Evolutionary conservation across 306 rosid species (phyloP).

Genomic region (Phaseolus lunatus): DNA sequence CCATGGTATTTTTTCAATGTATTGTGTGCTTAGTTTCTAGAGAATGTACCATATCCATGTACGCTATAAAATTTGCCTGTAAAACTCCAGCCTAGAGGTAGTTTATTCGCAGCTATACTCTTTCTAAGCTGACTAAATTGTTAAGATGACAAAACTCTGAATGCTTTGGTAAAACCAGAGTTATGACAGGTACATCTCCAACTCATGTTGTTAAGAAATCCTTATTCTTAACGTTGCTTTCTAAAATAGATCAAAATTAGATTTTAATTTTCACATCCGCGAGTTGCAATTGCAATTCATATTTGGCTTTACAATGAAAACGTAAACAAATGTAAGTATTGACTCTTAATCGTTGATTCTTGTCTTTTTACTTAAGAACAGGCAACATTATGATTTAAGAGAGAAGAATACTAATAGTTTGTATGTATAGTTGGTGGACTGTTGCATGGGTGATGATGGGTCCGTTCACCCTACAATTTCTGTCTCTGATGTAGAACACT

Average conservation of each 20-base stretch:
- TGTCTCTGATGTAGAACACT: background rate
- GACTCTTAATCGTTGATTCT: background rate
- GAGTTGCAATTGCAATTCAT: background rate
- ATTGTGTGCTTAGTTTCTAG: background rate
- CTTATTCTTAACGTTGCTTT: background rate
- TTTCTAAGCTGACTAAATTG: background rate
- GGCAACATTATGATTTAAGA: background rate
- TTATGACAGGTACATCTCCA: background rate
- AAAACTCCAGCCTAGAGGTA: background rate
- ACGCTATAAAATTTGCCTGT: background rate
- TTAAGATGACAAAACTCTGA: background rate
- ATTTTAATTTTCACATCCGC: background rate
- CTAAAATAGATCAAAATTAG: background rate
- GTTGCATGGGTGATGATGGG: background rate
- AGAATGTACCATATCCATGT: background rate
- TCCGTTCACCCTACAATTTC: background rate
- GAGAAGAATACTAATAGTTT: background rate
- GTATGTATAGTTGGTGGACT: background rate
- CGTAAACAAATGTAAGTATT: slow-evolving; percentile 20
- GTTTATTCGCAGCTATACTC: background rate
- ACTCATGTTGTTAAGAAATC: background rate
- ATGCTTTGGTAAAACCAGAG: background rate
- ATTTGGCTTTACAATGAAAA: background rate
- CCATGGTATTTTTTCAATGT: background rate
- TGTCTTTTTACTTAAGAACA: background rate